Conservation (phyloP, 164 flowering plant genomes). For the Chimonanthus praecox region DNA sequence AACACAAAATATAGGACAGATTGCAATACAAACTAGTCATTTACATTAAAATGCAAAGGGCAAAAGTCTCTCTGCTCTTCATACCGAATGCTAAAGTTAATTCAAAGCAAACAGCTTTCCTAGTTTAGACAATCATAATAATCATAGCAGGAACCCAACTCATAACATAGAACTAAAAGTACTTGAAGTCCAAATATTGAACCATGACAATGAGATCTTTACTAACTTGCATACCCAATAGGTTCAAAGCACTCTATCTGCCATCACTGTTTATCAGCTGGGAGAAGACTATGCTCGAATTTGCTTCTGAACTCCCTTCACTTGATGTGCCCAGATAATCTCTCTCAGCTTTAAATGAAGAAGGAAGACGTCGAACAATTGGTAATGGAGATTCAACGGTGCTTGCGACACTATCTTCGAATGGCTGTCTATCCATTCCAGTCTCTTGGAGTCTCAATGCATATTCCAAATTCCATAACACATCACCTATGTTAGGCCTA, state of each 20-base stretch:
- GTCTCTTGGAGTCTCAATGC: slow-evolving; percentile 57
- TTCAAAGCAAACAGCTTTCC: too few species aligned
- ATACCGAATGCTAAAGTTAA: too few species aligned
- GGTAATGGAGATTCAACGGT: not conserved
- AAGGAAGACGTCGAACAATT: not conserved
- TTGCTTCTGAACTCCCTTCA: not conserved
- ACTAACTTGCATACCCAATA: too few species aligned
- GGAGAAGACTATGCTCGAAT: not conserved
- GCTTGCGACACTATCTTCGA: not conserved
- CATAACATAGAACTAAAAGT: too few species aligned
- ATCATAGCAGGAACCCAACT: too few species aligned
- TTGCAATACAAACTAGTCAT: too few species aligned
- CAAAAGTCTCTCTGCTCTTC: too few species aligned
- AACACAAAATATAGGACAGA: too few species aligned
- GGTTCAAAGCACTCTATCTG: not conserved
- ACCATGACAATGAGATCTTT: too few species aligned
- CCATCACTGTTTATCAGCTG: not conserved
- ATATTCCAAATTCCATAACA: slow-evolving; percentile 67
- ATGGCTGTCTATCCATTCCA: slow-evolving; percentile 3
- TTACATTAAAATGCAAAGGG: too few species aligned
- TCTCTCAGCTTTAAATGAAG: not conserved
- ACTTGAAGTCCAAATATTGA: too few species aligned
- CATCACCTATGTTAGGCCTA: slow-evolving; percentile 74
- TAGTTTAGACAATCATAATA: too few species aligned
- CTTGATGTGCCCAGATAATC: not conserved